phyloP scores from a whole-genome alignment of 352 stramenopile species.

The Pythium chondricola region DNA sequence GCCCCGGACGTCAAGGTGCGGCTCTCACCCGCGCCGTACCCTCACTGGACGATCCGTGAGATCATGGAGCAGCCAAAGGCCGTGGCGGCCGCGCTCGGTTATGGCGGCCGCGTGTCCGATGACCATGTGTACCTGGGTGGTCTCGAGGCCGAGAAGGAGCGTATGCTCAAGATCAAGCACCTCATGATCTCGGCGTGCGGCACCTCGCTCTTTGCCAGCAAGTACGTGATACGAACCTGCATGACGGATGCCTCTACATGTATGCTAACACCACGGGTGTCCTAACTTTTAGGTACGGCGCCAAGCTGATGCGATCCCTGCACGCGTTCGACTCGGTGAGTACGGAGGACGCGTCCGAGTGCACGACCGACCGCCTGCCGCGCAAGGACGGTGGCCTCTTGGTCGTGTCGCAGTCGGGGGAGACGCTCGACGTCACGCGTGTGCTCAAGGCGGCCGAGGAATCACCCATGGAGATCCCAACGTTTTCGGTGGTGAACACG shows the following conservation, averaged over 20 bases:
- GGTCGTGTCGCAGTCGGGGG: slow-evolving; percentile 96
- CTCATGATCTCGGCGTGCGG: slow-evolving; percentile 94
- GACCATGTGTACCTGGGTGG: slow-evolving; percentile 93
- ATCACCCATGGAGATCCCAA: slow-evolving; percentile 55
- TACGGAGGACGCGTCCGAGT: slow-evolving; percentile 90
- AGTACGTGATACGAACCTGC: slow-evolving; percentile 47
- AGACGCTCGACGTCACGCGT: slow-evolving; percentile 97
- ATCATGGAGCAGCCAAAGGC: slow-evolving; percentile 96
- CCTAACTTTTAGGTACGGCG: slow-evolving; percentile 41
- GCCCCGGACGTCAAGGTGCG: slow-evolving; percentile 94
- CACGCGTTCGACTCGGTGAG: slow-evolving; percentile 91
- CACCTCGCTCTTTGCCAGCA: slow-evolving; percentile 92
- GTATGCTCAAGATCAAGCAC: slow-evolving; percentile 90
- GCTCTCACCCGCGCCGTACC: slow-evolving; percentile 90
- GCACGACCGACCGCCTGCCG: slow-evolving; percentile 83
- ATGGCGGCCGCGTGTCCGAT: slow-evolving; percentile 91
- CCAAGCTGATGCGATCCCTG: slow-evolving; percentile 97
- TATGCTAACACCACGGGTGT: too few relatives aligned
- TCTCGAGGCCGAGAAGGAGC: slow-evolving; percentile 88
- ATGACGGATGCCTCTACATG: background rate
- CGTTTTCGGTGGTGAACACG: slow-evolving; percentile 95
- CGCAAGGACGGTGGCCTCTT: slow-evolving; percentile 88
- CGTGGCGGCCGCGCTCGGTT: slow-evolving; percentile 91
- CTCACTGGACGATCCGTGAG: slow-evolving; percentile 96
- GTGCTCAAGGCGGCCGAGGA: slow-evolving; percentile 89